Evolutionary conservation across 805 yeast genomes (phyloP).

Genomic region (Cyberlindnera euphorbiiphila): DNA sequence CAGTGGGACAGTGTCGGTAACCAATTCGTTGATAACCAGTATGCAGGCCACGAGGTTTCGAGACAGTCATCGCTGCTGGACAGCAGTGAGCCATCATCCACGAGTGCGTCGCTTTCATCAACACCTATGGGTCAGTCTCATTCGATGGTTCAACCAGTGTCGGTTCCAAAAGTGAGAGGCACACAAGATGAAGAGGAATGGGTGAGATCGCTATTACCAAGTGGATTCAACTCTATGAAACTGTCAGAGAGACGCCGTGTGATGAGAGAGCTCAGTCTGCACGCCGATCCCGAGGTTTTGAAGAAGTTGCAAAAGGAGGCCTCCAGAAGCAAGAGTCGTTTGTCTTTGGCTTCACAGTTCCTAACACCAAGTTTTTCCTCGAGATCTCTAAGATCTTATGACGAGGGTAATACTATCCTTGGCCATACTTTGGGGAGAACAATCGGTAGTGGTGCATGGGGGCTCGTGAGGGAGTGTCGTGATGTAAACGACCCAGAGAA

Average conservation of each 20-base stretch:
- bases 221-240: conserved; percentile 51
- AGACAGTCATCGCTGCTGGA: too few relatives aligned
- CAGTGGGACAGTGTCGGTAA: conserved; percentile 39
- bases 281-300: conserved; percentile 29
- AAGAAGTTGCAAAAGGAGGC: conserved; percentile 26
- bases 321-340: conserved; percentile 22
- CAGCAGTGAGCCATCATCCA: conserved; percentile 15
- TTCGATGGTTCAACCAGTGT: conserved; percentile 35
- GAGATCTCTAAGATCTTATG: conserved; percentile 36
- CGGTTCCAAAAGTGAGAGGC: conserved; percentile 30
- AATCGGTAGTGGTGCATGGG: conserved; percentile 90
- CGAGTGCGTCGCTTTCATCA: conserved; percentile 15
- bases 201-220: conserved; percentile 39
- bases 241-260: conserved; percentile 55
- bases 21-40: neutral
- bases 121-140: conserved; percentile 29
- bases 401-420: conserved; percentile 64
- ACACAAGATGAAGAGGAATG: conserved; percentile 26
- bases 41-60: too few relatives aligned
- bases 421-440: conserved; percentile 64
- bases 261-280: conserved; percentile 33
- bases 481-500: conserved; percentile 27
- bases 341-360: conserved; percentile 28
- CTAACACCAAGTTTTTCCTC: conserved; percentile 23
- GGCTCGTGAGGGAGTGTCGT: conserved; percentile 70